Conservation (phyloP, 345 rosid species). For the Citrus unshiu region DNA sequence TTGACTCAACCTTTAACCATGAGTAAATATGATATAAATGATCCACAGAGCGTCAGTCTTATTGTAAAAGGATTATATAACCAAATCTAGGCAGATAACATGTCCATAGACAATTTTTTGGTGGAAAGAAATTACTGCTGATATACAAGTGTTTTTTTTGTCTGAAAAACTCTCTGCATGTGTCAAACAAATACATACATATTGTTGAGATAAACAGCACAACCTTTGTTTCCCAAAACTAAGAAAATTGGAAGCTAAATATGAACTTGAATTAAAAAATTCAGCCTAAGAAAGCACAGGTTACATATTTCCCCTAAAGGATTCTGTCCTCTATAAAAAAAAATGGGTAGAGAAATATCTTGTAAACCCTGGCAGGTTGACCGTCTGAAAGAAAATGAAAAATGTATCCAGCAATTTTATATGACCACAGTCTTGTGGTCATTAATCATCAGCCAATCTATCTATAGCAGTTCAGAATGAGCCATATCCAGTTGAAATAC, state of each 20-base stretch:
- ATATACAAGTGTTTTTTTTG: neutral
- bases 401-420: neutral
- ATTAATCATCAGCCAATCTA: neutral
- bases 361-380: neutral
- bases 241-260: neutral
- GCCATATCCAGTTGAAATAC: neutral
- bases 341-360: neutral
- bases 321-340: neutral
- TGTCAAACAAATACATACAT: neutral
- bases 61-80: neutral
- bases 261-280: neutral
- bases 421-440: neutral
- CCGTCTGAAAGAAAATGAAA: neutral
- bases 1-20: neutral
- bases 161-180: neutral
- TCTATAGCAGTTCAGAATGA: neutral
- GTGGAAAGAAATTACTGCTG: neutral
- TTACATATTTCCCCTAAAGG: neutral
- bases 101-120: neutral
- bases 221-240: neutral
- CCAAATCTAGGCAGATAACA: neutral
- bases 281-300: neutral
- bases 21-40: neutral
- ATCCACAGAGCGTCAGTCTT: neutral
- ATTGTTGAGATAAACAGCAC: neutral